Conservation (phyloP, 202 grass and related monocot species). For the Setaria italica region DNA sequence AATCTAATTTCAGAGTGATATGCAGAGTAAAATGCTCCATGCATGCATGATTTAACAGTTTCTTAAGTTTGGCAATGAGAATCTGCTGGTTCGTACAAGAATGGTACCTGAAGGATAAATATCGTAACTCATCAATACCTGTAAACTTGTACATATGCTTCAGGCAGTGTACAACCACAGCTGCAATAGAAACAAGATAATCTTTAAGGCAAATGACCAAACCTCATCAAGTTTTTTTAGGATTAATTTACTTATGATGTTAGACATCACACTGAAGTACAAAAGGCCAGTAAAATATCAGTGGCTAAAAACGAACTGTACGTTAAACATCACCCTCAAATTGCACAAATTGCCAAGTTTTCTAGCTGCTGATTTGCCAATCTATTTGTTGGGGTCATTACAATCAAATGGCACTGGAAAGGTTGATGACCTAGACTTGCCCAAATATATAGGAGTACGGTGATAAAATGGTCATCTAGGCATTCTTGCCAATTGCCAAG, state of each 20-base stretch:
- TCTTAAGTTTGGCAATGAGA: background rate
- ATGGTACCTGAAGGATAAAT: constrained; percentile 13
- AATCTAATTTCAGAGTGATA: background rate
- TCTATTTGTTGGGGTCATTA: background rate
- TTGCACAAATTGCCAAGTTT: background rate
- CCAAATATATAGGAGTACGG: background rate
- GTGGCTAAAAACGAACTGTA: background rate
- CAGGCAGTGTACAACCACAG: background rate
- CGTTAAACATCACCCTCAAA: background rate
- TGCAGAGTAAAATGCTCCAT: background rate
- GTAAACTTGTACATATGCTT: background rate
- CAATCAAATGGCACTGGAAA: background rate
- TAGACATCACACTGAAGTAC: background rate
- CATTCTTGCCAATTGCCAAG: background rate
- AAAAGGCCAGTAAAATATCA: background rate
- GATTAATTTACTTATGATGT: no score
- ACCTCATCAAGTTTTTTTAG: no score
- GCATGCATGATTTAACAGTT: background rate
- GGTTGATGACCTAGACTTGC: background rate
- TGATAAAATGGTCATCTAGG: background rate
- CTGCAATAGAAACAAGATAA: background rate
- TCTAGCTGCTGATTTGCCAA: background rate
- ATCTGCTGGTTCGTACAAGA: background rate
- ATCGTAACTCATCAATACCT: background rate
- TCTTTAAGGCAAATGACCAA: background rate